Percentiles rank a stretch among this genome's conserved stretches.
These are phyloP conservation scores for Avena sativa DNA, from an alignment of 176 grass and related monocot genomes.

Conservation along the genomic window DNA sequence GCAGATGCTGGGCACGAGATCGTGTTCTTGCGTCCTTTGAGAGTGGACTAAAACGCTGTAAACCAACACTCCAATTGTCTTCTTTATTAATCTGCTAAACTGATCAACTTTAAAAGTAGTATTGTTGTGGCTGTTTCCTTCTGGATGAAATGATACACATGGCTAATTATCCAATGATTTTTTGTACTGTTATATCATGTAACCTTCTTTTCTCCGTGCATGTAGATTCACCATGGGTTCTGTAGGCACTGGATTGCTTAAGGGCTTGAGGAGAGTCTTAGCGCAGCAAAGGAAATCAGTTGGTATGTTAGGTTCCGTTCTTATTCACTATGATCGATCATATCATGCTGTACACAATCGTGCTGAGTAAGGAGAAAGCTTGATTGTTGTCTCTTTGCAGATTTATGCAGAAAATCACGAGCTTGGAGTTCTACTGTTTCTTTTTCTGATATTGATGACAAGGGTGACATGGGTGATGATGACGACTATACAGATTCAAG, in stretches of 20 bases:
- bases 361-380: slow-evolving; percentile 19
- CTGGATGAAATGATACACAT: neutral
- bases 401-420: slow-evolving; percentile 50
- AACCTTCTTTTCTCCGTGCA: slow-evolving; percentile 40
- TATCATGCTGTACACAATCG: slow-evolving; percentile 19
- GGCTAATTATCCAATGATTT: neutral
- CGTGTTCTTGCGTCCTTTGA: neutral
- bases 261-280: slow-evolving; percentile 56
- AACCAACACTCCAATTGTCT: neutral
- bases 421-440: slow-evolving; percentile 69
- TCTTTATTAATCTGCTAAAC: neutral
- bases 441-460: slow-evolving; percentile 58
- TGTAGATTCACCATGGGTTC: slow-evolving; percentile 67
- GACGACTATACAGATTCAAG: slow-evolving; percentile 49
- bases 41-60: neutral
- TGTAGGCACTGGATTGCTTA: slow-evolving; percentile 55
- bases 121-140: neutral
- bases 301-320: slow-evolving; percentile 46
- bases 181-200: slow-evolving; percentile 31
- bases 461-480: slow-evolving; percentile 47
- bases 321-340: slow-evolving; percentile 21
- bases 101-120: neutral
- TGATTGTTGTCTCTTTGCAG: slow-evolving; percentile 46
- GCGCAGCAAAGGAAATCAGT: slow-evolving; percentile 48
- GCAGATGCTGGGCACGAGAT: neutral